These are phyloP conservation scores for Amaranthus hypochondriacus DNA, from an alignment of 148 eudicot genomes.

Conservation along the genomic window DNA sequence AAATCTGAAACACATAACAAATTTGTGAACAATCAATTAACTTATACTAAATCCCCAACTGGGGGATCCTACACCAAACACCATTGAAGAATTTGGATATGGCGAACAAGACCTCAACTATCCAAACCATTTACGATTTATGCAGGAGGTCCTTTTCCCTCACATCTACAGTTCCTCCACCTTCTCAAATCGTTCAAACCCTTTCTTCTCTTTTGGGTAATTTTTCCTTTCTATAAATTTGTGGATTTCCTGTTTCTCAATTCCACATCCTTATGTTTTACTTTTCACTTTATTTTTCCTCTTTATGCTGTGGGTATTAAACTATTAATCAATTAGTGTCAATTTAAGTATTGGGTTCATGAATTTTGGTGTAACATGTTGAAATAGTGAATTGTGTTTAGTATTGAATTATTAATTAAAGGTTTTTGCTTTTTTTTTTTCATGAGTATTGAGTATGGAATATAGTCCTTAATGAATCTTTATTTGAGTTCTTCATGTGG, in stretches of 20 bases:
- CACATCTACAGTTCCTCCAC: conserved; percentile 25
- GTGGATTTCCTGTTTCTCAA: neutral
- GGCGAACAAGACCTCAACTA: conserved; percentile 34
- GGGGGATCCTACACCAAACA: neutral
- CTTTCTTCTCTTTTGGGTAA: conserved; percentile 55
- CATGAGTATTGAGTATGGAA: neutral
- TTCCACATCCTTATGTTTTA: neutral
- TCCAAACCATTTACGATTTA: conserved; percentile 52
- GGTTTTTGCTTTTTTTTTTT: neutral
- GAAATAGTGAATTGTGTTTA: neutral
- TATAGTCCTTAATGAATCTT: neutral
- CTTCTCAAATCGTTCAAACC: conserved; percentile 39
- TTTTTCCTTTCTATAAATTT: neutral
- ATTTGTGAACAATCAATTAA: no score
- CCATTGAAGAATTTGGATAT: conserved; percentile 2
- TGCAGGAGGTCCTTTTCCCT: conserved; percentile 45
- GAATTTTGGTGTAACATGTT: neutral
- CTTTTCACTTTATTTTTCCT: neutral
- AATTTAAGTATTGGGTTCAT: neutral
- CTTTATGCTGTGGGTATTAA: neutral
- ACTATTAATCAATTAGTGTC: neutral
- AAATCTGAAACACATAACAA: no score
- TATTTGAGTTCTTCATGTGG: conserved; percentile 4
- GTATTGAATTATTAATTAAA: no score
- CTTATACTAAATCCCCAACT: neutral